Evolutionary conservation across 1,139 yeast species (phyloP), one percentile per base, ranked within the genome.

Genomic region (Pichia sp.): DNA sequence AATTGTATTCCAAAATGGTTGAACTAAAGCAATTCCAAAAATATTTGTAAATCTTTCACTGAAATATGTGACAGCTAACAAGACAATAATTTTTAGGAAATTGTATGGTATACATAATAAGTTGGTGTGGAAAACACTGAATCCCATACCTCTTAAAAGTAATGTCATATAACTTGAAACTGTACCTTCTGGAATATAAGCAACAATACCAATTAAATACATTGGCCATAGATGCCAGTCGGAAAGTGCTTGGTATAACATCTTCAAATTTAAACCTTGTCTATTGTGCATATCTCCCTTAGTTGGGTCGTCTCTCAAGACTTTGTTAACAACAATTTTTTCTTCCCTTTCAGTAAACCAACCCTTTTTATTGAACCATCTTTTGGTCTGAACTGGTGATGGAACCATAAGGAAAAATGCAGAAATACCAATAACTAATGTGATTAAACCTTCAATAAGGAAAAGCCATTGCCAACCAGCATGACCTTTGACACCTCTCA

Each of bases 211-310:
- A 42, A 76, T 65, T 11, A 70, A 45, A 53, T 78, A 81, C 26
- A 80, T 61, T 9, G 86, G 86, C 77, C 80, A 72, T 43, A 79
- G 55, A 57, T 80, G 80, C 53, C 70, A 76, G 58, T 82, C 87
- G 4, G 55, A 42, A 5, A 76, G 47, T 4, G 77, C 65, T 34
- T 59, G 56, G 46, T 59, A 53, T 38, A 77, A 55, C 55, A 68
- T 69, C 41, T 53, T 61, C 5, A 63, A 56, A 20, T 67, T 56
- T 22, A 78, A 63, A 2, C 78, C 77, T 55, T 76, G 75, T 57
- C 84, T 69, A 57, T 81, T 81, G 56, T 79, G 70, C 84, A 80
- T 78, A 51, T 78, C 82, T 16, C 86, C 85, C 61, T 81, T 81
- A 1, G 74, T 64, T 6, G 87, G 87, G 55, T 82, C 89, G 58